These are phyloP conservation scores for Melanopsichium pennsylvanicum DNA, from an alignment of 1,284 basidiomycete species.

Conservation along the genomic window DNA sequence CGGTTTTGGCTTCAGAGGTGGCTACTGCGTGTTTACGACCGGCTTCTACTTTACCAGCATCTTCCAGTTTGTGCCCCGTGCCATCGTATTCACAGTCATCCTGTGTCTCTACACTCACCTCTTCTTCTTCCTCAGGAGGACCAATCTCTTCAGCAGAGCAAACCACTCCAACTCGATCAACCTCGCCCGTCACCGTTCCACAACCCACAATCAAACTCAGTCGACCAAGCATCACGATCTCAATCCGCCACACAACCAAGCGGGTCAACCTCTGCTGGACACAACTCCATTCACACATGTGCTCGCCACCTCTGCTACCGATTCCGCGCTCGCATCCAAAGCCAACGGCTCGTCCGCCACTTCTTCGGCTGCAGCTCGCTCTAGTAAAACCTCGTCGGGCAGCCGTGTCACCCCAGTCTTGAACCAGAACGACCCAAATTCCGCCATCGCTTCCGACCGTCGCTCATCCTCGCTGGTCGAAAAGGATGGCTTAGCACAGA, in stretches of 20 bases:
- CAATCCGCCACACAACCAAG: not conserved
- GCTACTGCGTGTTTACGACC: constrained; percentile 49
- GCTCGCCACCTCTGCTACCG: not conserved
- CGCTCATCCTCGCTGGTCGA: constrained; percentile 34
- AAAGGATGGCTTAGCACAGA: constrained; percentile 30
- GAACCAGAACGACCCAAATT: constrained; percentile 40
- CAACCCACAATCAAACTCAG: not conserved
- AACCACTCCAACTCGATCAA: constrained; percentile 21
- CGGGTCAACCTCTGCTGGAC: constrained; percentile 2
- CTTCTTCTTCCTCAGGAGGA: constrained; percentile 60
- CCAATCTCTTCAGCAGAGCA: constrained; percentile 50
- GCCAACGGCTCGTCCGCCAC: constrained; percentile 4
- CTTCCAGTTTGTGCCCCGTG: constrained; percentile 53
- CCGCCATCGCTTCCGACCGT: not conserved
- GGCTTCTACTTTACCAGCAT: constrained; percentile 37
- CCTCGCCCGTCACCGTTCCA: constrained; percentile 6
- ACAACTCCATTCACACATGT: constrained; percentile 1
- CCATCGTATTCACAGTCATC: constrained; percentile 50
- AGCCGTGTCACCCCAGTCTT: constrained; percentile 25
- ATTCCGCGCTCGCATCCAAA: constrained; percentile 5
- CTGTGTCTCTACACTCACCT: constrained; percentile 59
- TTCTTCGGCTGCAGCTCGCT: constrained; percentile 21
- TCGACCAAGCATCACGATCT: constrained; percentile 4
- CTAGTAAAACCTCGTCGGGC: constrained; percentile 14
- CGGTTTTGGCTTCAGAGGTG: constrained; percentile 48